Evolutionary conservation across 306 rosid species (phyloP), one percentile per base, ranked within the genome.

Genomic region (Corylus heterophylla): DNA sequence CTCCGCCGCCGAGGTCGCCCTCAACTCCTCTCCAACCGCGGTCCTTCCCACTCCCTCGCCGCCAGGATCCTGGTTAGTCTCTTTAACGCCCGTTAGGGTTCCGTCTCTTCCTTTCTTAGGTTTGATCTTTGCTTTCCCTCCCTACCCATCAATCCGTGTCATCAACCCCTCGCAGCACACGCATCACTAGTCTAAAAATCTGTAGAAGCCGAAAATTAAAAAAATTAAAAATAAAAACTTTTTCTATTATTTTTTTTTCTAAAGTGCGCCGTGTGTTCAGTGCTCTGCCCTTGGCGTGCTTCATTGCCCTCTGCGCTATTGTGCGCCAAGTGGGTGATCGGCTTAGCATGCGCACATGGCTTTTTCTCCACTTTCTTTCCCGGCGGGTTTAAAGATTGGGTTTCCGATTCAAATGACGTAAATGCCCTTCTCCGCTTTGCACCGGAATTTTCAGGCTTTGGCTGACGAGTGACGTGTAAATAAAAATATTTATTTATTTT

Each of bases 1-100:
- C 93, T 92, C 98, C 59, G 98, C 97, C 48, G 98, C 98, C 22
- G 98, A 95, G 82, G 96, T 95, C n/a, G 98, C 98, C 1, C 97
- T 95, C 71, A 91, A 83, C 82, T 90, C 93, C 97, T 95, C 85
- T 89, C 98, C 35, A 81, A 87, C 81, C 94, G 97, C 12, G 97
- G 94, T 0, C 98, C 98, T 17, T 92, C 98, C 37, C 94, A 90
- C 89, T 95, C 94, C 47, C 97, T 95, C 54, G 97, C 97, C 68
- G 98, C 98, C 8, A 85, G 92, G 80, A 91, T 95, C 56, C 89
- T 95, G 86, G 98, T 95, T 50, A 85, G 97, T 82, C 45, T 76
- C 25, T 79, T 42, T 79, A 78, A 48, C 67, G 56, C 12, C 5
- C 16, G 75, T 51, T 84, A 66, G 80, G 83, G 76, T 67, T 79